phyloP scores from a whole-genome alignment of 306 rosid species.

The Pachyrhizus erosus region DNA sequence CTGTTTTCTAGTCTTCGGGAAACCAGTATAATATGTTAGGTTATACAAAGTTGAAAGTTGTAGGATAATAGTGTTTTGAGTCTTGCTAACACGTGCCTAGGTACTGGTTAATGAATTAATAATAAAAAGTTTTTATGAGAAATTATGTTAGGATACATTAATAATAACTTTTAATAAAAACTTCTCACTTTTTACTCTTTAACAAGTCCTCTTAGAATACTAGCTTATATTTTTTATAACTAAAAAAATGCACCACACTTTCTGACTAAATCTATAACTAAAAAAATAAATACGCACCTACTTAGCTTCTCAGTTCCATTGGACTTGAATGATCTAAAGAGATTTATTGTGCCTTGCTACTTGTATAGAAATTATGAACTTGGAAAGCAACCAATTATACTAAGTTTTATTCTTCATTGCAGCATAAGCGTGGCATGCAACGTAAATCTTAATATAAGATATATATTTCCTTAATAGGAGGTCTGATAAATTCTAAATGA shows the following conservation, averaged over 20 bases:
- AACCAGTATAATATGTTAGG: constrained; percentile 14
- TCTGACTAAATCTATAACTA: background rate
- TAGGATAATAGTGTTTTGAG: background rate
- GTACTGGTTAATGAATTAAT: background rate
- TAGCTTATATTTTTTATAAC: background rate
- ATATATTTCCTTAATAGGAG: background rate
- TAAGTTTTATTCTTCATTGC: background rate
- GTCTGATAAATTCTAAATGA: too few relatives aligned
- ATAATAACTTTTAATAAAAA: background rate
- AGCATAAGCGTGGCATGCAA: background rate
- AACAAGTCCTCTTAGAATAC: background rate
- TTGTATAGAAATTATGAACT: background rate
- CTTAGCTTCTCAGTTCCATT: background rate
- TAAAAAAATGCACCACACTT: background rate
- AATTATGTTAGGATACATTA: background rate
- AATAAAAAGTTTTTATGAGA: background rate
- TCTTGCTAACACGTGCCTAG: background rate
- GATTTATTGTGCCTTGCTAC: background rate
- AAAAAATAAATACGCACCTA: background rate
- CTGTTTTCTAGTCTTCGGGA: background rate
- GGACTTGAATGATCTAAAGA: constrained; percentile 8
- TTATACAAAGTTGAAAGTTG: constrained; percentile 29
- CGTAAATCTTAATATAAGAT: background rate
- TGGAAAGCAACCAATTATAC: background rate
- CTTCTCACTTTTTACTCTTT: background rate